phyloP scores from a whole-genome alignment of 305 asterid species.

The Stenogyne calaminthoides region DNA sequence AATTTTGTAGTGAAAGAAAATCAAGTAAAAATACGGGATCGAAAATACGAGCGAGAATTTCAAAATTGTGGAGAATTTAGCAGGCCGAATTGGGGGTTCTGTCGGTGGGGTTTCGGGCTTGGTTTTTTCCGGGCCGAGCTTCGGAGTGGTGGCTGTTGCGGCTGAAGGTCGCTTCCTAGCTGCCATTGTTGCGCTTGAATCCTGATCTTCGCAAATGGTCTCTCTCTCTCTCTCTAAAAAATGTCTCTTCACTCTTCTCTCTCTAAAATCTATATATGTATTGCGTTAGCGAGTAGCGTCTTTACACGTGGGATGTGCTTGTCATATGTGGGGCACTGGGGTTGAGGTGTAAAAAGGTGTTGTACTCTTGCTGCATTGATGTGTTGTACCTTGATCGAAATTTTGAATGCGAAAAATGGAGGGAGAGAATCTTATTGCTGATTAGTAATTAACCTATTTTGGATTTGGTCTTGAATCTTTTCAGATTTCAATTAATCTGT shows the following conservation, averaged over 20 bases:
- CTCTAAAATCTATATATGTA: neutral
- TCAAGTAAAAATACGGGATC: slow-evolving; percentile 64
- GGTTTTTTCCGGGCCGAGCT: slow-evolving; percentile 38
- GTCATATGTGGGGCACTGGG: slow-evolving; percentile 28
- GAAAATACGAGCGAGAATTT: slow-evolving; percentile 46
- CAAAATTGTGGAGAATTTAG: slow-evolving; percentile 52
- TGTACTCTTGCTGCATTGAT: slow-evolving; percentile 12
- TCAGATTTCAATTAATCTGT: no score
- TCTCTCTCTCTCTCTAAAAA: slow-evolving; percentile 4
- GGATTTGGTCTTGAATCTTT: no score
- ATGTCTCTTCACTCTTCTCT: neutral
- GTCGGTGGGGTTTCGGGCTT: slow-evolving; percentile 34
- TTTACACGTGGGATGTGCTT: slow-evolving; percentile 27
- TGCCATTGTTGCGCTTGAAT: slow-evolving; percentile 47
- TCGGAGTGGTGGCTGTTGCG: slow-evolving; percentile 19
- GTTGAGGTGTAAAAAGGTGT: slow-evolving; percentile 30
- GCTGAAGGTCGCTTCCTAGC: slow-evolving; percentile 55
- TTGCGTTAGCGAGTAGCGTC: slow-evolving; percentile 2
- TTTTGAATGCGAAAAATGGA: slow-evolving; percentile 1
- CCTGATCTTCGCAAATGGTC: neutral
- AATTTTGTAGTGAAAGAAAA: slow-evolving; percentile 53
- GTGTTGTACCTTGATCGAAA: neutral
- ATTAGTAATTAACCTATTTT: no score
- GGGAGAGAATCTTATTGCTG: slow-evolving; percentile 2
- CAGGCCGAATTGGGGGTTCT: slow-evolving; percentile 60